Percentiles rank a stretch among this genome's conserved stretches.
phyloP scores from a whole-genome alignment of 768 basidiomycete species.

The Mycena latifolia region DNA sequence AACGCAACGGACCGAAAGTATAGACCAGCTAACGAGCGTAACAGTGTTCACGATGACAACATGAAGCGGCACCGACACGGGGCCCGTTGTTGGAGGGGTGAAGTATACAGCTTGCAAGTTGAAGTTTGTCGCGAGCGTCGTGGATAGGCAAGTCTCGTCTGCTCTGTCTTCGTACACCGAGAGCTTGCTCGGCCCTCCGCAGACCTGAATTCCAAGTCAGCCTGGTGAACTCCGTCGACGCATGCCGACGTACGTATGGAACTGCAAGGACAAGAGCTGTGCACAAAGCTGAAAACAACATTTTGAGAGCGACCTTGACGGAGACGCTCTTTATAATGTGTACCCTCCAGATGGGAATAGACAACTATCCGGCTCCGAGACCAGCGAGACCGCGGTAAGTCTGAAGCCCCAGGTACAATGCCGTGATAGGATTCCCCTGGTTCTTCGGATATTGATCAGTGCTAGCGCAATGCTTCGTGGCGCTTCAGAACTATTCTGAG shows the following conservation, averaged over 20 bases:
- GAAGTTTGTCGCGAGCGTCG: constrained; percentile 21
- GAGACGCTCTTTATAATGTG: neutral
- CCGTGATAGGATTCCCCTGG: neutral
- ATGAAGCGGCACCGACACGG: constrained; percentile 17
- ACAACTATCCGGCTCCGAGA: too few relatives aligned
- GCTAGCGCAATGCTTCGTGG: too few relatives aligned
- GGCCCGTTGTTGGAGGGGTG: constrained; percentile 20
- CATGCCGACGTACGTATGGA: too few relatives aligned
- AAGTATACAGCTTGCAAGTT: constrained; percentile 30
- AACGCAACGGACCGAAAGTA: constrained; percentile 26
- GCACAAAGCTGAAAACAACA: neutral
- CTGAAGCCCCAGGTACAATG: neutral
- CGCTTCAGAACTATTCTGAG: too few relatives aligned
- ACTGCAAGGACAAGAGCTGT: too few relatives aligned
- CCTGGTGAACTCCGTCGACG: too few relatives aligned
- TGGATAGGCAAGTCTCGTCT: constrained; percentile 15
- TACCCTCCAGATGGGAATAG: too few relatives aligned
- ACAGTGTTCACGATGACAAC: constrained; percentile 31
- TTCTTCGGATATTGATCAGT: neutral
- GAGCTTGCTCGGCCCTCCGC: constrained; percentile 32
- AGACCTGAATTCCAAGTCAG: constrained; percentile 3
- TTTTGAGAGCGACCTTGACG: neutral
- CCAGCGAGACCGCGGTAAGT: too few relatives aligned
- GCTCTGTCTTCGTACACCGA: constrained; percentile 23
- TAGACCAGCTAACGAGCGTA: constrained; percentile 18